phyloP scores from a whole-genome alignment of 2,329 filamentous ascomycete genomes.

The Immersiporthe knoxdaviesiana region DNA sequence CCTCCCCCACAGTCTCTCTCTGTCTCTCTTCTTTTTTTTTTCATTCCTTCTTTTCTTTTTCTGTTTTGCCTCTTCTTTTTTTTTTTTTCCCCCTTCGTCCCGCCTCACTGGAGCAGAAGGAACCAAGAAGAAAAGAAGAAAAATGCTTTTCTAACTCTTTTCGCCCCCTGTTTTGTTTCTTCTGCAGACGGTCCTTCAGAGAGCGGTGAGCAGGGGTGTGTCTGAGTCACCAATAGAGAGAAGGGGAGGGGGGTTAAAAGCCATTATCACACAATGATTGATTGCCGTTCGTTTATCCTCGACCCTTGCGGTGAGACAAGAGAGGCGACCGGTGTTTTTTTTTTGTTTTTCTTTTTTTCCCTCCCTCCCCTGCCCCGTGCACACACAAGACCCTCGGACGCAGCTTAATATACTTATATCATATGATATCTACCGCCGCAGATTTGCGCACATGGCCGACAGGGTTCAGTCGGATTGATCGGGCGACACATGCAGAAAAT shows the following conservation, averaged over 20 bases:
- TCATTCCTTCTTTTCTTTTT: neutral
- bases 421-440: conserved; percentile 26
- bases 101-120: neutral
- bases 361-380: neutral
- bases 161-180: neutral
- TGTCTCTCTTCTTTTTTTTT: no score
- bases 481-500: conserved; percentile 30
- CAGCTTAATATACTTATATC: conserved; percentile 17
- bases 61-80: neutral
- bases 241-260: no score
- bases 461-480: conserved; percentile 27
- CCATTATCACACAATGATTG: neutral
- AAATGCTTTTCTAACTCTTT: neutral
- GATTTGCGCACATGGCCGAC: conserved; percentile 30
- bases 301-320: conserved; percentile 17
- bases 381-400: neutral
- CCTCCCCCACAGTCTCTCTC: neutral
- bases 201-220: conserved; percentile 12
- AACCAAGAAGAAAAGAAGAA: neutral
- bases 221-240: neutral
- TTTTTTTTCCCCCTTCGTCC: neutral
- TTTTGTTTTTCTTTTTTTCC: no score
- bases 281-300: conserved; percentile 6
- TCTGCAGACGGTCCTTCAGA: neutral
- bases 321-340: neutral